phyloP scores from a whole-genome alignment of 2,329 filamentous ascomycete species.

The Penicillium oxalicum region DNA sequence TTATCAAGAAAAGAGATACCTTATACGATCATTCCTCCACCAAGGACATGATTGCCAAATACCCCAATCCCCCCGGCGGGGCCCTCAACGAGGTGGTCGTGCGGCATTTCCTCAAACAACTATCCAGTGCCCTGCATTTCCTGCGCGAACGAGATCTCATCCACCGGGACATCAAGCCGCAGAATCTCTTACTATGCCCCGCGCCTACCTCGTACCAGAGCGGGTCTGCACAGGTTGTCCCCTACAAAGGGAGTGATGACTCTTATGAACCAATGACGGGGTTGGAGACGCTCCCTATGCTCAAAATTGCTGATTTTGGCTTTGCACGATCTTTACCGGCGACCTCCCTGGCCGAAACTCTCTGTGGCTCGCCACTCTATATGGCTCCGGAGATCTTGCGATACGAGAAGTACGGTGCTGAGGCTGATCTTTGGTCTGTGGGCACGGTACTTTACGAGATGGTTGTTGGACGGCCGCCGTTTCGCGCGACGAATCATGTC shows the following conservation, averaged over 20 bases:
- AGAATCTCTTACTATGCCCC: slow-evolving; percentile 87
- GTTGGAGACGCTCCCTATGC: slow-evolving; percentile 79
- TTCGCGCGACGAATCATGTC: slow-evolving; percentile 88
- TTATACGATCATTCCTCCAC: slow-evolving; percentile 74
- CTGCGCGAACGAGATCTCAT: slow-evolving; percentile 79
- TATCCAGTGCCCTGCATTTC: slow-evolving; percentile 86
- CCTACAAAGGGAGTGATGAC: slow-evolving; percentile 72
- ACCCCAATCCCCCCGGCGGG: slow-evolving; percentile 73
- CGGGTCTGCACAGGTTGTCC: slow-evolving; percentile 55
- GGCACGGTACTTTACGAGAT: slow-evolving; percentile 95
- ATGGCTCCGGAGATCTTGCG: slow-evolving; percentile 98
- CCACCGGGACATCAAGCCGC: slow-evolving; percentile 94
- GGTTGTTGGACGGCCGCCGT: slow-evolving; percentile 84
- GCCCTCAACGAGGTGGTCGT: slow-evolving; percentile 96
- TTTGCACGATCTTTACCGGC: slow-evolving; percentile 88
- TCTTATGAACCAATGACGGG: slow-evolving; percentile 77
- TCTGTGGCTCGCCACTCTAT: slow-evolving; percentile 94
- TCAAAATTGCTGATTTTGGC: slow-evolving; percentile 98
- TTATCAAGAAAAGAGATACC: slow-evolving; percentile 89
- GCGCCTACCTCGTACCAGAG: slow-evolving; percentile 65
- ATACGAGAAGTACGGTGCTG: slow-evolving; percentile 95
- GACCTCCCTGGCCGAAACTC: slow-evolving; percentile 87
- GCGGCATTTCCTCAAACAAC: slow-evolving; percentile 91
- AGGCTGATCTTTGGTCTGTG: slow-evolving; percentile 95
- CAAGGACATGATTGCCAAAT: slow-evolving; percentile 85